Evolutionary conservation across 73 alveolate species (phyloP).

Genomic region (Tetrahymena borealis): DNA sequence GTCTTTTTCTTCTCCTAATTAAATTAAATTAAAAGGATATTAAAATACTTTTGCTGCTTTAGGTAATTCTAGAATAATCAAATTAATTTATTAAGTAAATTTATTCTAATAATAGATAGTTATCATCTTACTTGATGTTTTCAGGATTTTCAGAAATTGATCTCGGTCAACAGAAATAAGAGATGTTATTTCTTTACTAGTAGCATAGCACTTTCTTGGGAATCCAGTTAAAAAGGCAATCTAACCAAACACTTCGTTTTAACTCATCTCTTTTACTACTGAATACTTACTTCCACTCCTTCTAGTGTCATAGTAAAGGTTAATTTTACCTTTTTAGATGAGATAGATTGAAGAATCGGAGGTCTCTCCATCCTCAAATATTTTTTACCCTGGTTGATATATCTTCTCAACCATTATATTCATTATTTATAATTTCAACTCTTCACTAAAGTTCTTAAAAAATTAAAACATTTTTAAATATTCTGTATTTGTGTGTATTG

Average conservation of each 20-base stretch:
- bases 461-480: neutral
- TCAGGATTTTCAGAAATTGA: neutral
- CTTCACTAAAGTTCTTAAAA: neutral
- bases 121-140: neutral
- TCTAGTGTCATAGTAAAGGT: neutral
- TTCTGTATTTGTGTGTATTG: neutral
- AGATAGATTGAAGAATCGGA: neutral
- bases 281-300: neutral
- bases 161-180: neutral
- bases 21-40: neutral
- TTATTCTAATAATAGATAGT: no score
- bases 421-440: neutral
- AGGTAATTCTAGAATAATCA: neutral
- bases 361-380: neutral
- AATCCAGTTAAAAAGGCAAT: neutral
- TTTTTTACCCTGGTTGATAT: neutral
- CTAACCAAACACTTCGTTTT: neutral
- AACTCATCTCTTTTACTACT: neutral
- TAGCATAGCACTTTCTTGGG: neutral
- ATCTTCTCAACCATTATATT: neutral
- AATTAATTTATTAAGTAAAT: no score
- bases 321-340: neutral
- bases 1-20: neutral
- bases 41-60: no score
- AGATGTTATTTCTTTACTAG: neutral